Conservation (phyloP, 192 early-diverging fungal species). For the Rhizophagus clarus region DNA sequence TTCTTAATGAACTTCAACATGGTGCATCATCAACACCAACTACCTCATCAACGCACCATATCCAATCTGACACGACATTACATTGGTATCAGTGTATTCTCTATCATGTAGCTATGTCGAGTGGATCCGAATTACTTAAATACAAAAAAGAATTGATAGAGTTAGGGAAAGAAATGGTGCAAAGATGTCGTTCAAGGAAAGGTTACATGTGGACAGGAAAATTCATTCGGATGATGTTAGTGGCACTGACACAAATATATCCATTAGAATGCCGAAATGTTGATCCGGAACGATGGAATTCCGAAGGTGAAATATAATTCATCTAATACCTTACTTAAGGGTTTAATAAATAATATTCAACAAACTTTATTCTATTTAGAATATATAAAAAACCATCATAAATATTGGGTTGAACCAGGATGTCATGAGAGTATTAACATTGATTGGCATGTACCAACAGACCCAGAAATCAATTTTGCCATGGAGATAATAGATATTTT, state of each 20-base stretch:
- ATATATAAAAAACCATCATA: slow-evolving; percentile 68
- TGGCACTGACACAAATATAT: slow-evolving; percentile 54
- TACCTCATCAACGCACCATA: slow-evolving; percentile 44
- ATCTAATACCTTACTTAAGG: neutral
- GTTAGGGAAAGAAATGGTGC: slow-evolving; percentile 49
- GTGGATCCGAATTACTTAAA: slow-evolving; percentile 52
- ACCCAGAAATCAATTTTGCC: slow-evolving; percentile 68
- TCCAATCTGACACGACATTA: slow-evolving; percentile 62
- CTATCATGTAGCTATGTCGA: slow-evolving; percentile 50
- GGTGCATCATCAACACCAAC: slow-evolving; percentile 62
- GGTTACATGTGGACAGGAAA: slow-evolving; percentile 78
- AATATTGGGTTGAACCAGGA: slow-evolving; percentile 73
- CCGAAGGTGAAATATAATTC: slow-evolving; percentile 40
- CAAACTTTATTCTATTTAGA: slow-evolving; percentile 39
- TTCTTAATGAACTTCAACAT: slow-evolving; percentile 63
- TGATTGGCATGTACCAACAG: slow-evolving; percentile 78
- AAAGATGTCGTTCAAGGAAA: slow-evolving; percentile 56
- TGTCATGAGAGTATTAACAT: slow-evolving; percentile 58
- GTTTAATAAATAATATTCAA: neutral
- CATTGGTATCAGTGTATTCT: slow-evolving; percentile 82
- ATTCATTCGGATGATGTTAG: slow-evolving; percentile 50
- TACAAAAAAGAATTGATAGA: slow-evolving; percentile 55
- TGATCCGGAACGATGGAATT: slow-evolving; percentile 55
- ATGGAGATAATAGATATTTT: slow-evolving; percentile 63
- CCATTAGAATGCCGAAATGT: slow-evolving; percentile 60